Evolutionary conservation across 176 grass and related monocot genomes (phyloP).

Genomic region (Avena eriantha): DNA sequence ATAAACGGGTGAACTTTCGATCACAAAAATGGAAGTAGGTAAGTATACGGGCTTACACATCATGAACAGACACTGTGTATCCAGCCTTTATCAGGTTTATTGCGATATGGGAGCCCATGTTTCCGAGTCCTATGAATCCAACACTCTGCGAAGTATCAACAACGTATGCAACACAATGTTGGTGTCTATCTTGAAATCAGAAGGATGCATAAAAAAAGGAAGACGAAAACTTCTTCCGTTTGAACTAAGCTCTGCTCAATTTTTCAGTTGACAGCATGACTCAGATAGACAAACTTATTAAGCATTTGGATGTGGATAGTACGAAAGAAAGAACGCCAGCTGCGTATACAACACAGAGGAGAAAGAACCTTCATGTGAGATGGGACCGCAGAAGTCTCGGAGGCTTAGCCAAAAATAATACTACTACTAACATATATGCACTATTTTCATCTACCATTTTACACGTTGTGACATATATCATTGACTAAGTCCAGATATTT

Average conservation of each 20-base stretch:
- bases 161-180: constrained; percentile 2
- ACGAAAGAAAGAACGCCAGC: not conserved
- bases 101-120: constrained; percentile 94
- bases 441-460: too few relatives aligned
- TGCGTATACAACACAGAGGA: not conserved
- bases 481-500: too few relatives aligned
- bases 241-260: not conserved
- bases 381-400: constrained; percentile 48
- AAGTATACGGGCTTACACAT: constrained; percentile 59
- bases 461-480: too few relatives aligned
- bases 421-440: too few relatives aligned
- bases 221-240: not conserved
- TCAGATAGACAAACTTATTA: not conserved
- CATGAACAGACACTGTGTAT: constrained; percentile 80
- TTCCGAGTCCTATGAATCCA: constrained; percentile 89
- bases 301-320: not conserved
- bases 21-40: not conserved
- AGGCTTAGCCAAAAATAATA: constrained; percentile 15
- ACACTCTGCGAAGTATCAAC: constrained; percentile 55
- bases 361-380: constrained; percentile 16
- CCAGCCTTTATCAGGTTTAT: constrained; percentile 74
- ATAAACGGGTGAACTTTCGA: not conserved
- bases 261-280: not conserved
- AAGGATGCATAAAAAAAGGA: not conserved
- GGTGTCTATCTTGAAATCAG: not conserved